Evolutionary conservation across 2,329 filamentous ascomycete species (phyloP), one percentile per base, ranked within the genome.

Genomic region (Aspergillus udagawae): DNA sequence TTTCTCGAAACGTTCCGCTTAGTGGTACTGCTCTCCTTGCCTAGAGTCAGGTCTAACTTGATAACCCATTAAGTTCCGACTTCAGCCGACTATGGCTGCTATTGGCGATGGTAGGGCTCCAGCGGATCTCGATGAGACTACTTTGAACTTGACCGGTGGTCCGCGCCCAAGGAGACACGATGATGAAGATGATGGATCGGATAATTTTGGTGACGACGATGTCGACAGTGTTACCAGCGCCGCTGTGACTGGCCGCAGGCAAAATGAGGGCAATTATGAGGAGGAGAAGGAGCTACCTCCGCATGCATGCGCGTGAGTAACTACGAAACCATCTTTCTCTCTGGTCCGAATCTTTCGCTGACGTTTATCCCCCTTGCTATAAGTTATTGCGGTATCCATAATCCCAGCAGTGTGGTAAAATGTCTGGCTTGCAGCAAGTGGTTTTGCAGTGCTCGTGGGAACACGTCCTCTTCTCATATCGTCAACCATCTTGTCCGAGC

Each of bases 381-480:
- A 94, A 94, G 91, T 42, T 97, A 97, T 76, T 99, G 94, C 73
- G 94, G 94, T 58, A 99, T 99, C 63, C 94, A 99, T 79, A 96
- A 95, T 57, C 89, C 94, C 2, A 89, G 89, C 72, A 94, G 90
- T 64, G 95, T 99, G 56, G 94, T 99, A 67, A 97, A 97, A 78
- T 99, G 94, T 72, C 82, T 99, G 60, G 84, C 88, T 59, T 99
- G 94, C 80, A 93, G 86, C 80, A 99, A 97, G 74, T 99, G 94
- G 94, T 99, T 99, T 75, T 99, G 94, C 78, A 97, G 92, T 76
- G 92, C 93, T 59, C 90, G 93, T 69, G 93, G 94, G 65, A 99
- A 97, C 75, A 92, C 92, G 20, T 96, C 91, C 52, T 97, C 93
- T 27, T 96, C 93, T 35, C 94, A 99, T 73, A 97, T 99, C 67